phyloP scores from a whole-genome alignment of 164 flowering plant species.

The Chimonanthus salicifolius region DNA sequence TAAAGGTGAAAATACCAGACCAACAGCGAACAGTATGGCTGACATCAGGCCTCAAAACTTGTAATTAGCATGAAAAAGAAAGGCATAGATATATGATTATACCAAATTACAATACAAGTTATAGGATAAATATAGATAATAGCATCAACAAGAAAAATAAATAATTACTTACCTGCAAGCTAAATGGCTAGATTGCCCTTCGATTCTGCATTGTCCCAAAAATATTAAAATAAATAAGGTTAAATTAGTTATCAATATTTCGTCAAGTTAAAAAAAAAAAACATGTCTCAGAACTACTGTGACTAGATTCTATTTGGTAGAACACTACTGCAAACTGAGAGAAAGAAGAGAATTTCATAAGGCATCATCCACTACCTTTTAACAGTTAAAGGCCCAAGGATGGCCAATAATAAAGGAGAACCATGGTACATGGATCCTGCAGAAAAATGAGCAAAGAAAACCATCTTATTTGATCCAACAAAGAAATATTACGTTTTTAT shows the following conservation, averaged over 20 bases:
- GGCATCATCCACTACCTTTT: slow-evolving; percentile 35
- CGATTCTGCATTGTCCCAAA: slow-evolving; percentile 40
- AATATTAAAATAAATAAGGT: neutral
- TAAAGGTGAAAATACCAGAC: too few relatives aligned
- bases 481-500: neutral
- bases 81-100: too few relatives aligned
- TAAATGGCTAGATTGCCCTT: slow-evolving; percentile 54
- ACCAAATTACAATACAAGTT: too few relatives aligned
- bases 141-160: neutral
- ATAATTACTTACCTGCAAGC: slow-evolving; percentile 54
- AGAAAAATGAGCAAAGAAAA: slow-evolving; percentile 6
- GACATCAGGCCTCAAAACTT: neutral
- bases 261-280: too few relatives aligned
- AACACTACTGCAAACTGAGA: too few relatives aligned
- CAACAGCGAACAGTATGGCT: too few relatives aligned
- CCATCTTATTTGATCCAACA: slow-evolving; percentile 2
- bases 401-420: slow-evolving; percentile 71
- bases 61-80: neutral
- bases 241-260: too few relatives aligned
- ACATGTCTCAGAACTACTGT: neutral
- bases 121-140: neutral
- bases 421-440: slow-evolving; percentile 98
- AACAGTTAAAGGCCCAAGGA: slow-evolving; percentile 84
- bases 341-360: neutral
- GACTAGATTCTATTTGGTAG: neutral